Evolutionary conservation across 345 rosid species (phyloP).

Genomic region (Moricandia moricandioides): DNA sequence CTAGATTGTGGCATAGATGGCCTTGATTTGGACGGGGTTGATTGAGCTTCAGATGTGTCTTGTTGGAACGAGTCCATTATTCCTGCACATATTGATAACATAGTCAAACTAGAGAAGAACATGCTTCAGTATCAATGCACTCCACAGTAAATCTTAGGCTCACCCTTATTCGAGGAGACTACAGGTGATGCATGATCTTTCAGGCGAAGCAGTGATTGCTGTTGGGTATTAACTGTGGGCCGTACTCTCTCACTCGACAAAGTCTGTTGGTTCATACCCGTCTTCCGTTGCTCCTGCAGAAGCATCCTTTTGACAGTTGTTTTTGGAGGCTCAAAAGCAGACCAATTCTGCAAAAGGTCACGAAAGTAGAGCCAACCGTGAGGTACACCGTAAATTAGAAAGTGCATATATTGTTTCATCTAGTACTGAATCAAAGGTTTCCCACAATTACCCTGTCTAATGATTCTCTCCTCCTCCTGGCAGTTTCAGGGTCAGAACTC

Average conservation of each 20-base stretch:
- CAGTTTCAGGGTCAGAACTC: constrained; percentile 67
- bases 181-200: constrained; percentile 46
- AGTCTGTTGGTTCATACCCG: constrained; percentile 41
- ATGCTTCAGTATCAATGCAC: constrained; percentile 12
- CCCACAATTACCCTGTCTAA: constrained; percentile 59
- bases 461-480: constrained; percentile 89
- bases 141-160: constrained; percentile 29
- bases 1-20: constrained; percentile 40
- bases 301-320: constrained; percentile 88
- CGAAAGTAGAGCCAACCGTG: constrained; percentile 2
- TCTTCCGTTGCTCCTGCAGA: constrained; percentile 57
- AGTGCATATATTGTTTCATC: not conserved
- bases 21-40: constrained; percentile 39
- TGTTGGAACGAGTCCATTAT: constrained; percentile 35
- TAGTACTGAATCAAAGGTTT: constrained; percentile 8
- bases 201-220: constrained; percentile 38
- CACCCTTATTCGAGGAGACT: constrained; percentile 54
- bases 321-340: constrained; percentile 82
- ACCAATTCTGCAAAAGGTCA: constrained; percentile 67
- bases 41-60: constrained; percentile 42
- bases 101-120: constrained; percentile 10
- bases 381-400: not conserved
- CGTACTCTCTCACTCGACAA: constrained; percentile 42
- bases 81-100: constrained; percentile 41
- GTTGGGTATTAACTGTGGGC: constrained; percentile 28